A percentile compares a stretch with the other conserved stretches of the same genome.
Evolutionary conservation across 352 stramenopile genomes (phyloP).

Genomic region (Globisporangium orthogonon): DNA sequence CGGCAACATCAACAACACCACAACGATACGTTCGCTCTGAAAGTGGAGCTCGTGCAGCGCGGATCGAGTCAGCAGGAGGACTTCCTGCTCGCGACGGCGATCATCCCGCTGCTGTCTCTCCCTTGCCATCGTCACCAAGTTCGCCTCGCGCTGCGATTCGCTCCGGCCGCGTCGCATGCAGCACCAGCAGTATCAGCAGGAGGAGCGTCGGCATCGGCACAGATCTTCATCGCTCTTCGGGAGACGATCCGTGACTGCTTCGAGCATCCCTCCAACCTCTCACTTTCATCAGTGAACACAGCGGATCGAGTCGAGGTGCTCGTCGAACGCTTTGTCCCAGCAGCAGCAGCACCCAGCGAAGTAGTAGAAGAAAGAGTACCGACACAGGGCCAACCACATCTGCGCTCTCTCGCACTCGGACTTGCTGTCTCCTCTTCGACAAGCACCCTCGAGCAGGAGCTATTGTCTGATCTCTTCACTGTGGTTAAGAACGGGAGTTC

Average conservation of each 20-base stretch:
- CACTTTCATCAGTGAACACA: background rate
- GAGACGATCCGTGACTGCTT: constrained; percentile 10
- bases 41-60: constrained; percentile 58
- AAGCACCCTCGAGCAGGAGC: background rate
- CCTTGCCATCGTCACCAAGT: constrained; percentile 19
- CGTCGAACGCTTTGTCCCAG: constrained; percentile 11
- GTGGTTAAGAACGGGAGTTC: background rate
- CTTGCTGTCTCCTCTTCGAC: background rate
- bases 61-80: constrained; percentile 61
- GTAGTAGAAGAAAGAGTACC: background rate
- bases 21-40: constrained; percentile 11
- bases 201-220: background rate
- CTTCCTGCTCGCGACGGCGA: constrained; percentile 27
- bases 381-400: background rate
- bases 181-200: background rate
- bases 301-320: constrained; percentile 18
- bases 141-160: constrained; percentile 23
- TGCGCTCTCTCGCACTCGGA: constrained; percentile 1
- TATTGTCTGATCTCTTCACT: constrained; percentile 4
- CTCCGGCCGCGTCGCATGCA: background rate
- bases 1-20: background rate
- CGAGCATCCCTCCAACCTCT: background rate
- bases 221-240: constrained; percentile 16
- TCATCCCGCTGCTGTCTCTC: constrained; percentile 19
- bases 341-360: background rate